Percentiles rank a stretch among this genome's conserved stretches.
Conservation (phyloP, 257 asterid genomes). For the Forsythia viridissima region DNA sequence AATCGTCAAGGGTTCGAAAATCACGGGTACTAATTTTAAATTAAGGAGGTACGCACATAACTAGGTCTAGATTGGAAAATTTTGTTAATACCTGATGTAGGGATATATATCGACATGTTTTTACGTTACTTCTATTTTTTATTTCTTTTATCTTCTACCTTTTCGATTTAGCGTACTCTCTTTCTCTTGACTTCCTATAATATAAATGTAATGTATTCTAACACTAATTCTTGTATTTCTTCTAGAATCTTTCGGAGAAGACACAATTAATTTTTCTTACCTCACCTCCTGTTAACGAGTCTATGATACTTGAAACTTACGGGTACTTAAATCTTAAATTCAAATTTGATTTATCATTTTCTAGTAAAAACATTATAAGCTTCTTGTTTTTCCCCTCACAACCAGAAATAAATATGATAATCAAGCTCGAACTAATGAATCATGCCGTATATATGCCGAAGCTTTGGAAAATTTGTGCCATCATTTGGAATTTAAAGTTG, state of each 20-base stretch:
- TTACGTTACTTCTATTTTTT: too few species aligned
- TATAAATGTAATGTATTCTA: background rate
- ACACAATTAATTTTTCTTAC: conserved; percentile 50
- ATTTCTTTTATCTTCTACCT: too few species aligned
- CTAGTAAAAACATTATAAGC: background rate
- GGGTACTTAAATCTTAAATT: conserved; percentile 34
- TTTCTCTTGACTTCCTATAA: background rate
- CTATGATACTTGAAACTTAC: conserved; percentile 39
- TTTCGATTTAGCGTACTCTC: too few species aligned
- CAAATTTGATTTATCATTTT: background rate
- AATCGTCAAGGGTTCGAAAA: too few species aligned
- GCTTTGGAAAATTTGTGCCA: conserved; percentile 57
- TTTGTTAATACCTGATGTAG: too few species aligned
- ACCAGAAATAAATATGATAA: conserved; percentile 19
- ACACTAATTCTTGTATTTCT: conserved; percentile 7
- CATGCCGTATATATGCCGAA: conserved; percentile 55
- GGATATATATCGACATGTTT: too few species aligned
- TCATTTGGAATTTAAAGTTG: conserved; percentile 30
- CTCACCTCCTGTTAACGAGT: conserved; percentile 58
- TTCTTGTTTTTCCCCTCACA: conserved; percentile 18
- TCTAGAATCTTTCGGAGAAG: conserved; percentile 62
- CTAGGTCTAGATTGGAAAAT: too few species aligned
- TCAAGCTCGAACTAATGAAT: conserved; percentile 52
- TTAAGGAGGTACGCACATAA: too few species aligned
- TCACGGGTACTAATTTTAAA: too few species aligned